Evolutionary conservation across 108 stramenopile genomes (phyloP).

Genomic region (Cyclotella choctawhatcheeana): DNA sequence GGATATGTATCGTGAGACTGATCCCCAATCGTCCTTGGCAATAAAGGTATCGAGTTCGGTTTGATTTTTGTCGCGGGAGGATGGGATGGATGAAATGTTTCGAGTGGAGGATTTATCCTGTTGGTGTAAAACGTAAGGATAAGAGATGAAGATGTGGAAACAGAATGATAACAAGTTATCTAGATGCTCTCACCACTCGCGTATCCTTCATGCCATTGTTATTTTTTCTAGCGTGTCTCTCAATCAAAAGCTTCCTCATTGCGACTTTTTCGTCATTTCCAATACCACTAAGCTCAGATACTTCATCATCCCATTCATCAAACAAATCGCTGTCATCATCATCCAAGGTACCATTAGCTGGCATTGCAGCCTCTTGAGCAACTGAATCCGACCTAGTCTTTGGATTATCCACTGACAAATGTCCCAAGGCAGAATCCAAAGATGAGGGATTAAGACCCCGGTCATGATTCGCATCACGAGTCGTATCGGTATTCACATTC

Average conservation of each 20-base stretch:
- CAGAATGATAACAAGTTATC: background rate
- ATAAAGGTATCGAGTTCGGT: conserved; percentile 78
- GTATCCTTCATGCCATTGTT: conserved; percentile 1
- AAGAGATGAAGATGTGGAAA: background rate
- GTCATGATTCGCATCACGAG: background rate
- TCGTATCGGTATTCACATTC: conserved; percentile 9
- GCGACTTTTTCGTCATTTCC: conserved; percentile 30
- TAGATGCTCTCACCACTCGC: conserved; percentile 15
- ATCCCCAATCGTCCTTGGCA: conserved; percentile 81
- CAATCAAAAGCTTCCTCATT: conserved; percentile 13
- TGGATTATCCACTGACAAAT: no score
- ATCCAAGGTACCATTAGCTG: background rate
- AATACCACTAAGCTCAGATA: conserved; percentile 48
- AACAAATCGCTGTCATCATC: conserved; percentile 11
- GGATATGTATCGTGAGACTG: conserved; percentile 75
- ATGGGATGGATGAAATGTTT: conserved; percentile 1
- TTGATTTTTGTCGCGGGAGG: background rate
- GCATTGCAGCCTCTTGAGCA: background rate
- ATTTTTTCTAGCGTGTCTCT: background rate
- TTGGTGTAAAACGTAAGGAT: background rate
- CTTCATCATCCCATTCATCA: conserved; percentile 51
- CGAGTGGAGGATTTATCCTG: conserved; percentile 24
- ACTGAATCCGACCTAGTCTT: no score
- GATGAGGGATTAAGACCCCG: background rate
- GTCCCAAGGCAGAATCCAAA: conserved; percentile 5